Evolutionary conservation across 306 rosid genomes (phyloP).

Genomic region (Comarum palustre): DNA sequence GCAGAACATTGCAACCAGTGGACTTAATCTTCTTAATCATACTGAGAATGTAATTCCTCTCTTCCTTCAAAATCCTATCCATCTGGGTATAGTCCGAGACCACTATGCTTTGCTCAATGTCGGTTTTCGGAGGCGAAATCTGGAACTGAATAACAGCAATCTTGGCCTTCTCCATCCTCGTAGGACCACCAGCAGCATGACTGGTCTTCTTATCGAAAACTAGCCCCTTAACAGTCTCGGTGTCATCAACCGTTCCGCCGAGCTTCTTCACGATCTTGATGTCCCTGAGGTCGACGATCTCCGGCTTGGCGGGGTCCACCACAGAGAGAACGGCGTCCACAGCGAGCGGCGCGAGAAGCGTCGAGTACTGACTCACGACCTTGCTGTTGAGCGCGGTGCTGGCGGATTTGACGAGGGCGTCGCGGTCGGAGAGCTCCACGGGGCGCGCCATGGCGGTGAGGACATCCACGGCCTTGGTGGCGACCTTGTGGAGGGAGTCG

Average conservation of each 20-base stretch:
- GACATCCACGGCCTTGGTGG: slow-evolving; percentile 72
- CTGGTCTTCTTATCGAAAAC: slow-evolving; percentile 92
- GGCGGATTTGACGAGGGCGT: slow-evolving; percentile 78
- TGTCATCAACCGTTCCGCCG: slow-evolving; percentile 89
- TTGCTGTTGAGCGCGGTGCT: slow-evolving; percentile 89
- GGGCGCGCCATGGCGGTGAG: slow-evolving; percentile 95
- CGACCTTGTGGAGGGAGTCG: slow-evolving; percentile 74
- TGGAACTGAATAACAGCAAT: slow-evolving; percentile 96
- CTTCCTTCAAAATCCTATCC: slow-evolving; percentile 96
- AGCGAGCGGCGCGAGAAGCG: slow-evolving; percentile 84
- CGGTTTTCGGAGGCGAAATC: slow-evolving; percentile 93
- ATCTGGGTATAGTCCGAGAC: slow-evolving; percentile 89
- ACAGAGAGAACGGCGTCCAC: slow-evolving; percentile 83
- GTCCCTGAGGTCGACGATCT: slow-evolving; percentile 80
- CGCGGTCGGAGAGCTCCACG: slow-evolving; percentile 80
- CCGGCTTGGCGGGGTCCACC: slow-evolving; percentile 59
- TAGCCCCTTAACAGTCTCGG: slow-evolving; percentile 68
- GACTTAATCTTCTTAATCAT: slow-evolving; percentile 95
- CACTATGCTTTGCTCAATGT: slow-evolving; percentile 91
- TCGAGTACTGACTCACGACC: slow-evolving; percentile 92
- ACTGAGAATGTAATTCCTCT: slow-evolving; percentile 82
- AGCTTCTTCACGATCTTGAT: slow-evolving; percentile 91
- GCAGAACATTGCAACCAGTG: slow-evolving; percentile 79
- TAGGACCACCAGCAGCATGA: slow-evolving; percentile 97
- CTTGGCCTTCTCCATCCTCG: slow-evolving; percentile 84